Percentiles rank a stretch among this genome's conserved stretches.
Conservation (phyloP, 1,139 yeast species). For the Candida sanyaensis region DNA sequence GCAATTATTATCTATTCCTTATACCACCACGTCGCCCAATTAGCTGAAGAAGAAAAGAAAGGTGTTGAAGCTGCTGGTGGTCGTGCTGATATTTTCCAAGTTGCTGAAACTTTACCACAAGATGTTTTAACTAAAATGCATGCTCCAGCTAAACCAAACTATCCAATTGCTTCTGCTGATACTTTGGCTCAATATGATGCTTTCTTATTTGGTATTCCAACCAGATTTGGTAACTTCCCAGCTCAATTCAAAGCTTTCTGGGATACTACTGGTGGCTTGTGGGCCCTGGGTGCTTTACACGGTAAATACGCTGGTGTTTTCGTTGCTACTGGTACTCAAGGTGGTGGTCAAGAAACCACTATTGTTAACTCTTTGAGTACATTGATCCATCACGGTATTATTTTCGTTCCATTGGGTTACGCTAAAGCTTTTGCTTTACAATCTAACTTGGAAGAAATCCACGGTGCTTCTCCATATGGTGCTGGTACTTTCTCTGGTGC, state of each 20-base stretch:
- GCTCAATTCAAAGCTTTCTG: conserved; percentile 82
- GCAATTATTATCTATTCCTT: conserved; percentile 77
- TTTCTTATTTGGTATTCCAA: conserved; percentile 78
- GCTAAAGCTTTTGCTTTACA: conserved; percentile 59
- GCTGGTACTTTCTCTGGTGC: too few relatives aligned
- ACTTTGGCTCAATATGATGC: conserved; percentile 69
- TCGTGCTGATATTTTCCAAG: conserved; percentile 69
- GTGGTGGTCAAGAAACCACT: conserved; percentile 84
- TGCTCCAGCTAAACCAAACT: conserved; percentile 65
- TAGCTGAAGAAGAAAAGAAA: conserved; percentile 68
- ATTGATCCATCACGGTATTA: conserved; percentile 77
- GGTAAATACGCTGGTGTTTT: conserved; percentile 81
- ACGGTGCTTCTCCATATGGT: conserved; percentile 59
- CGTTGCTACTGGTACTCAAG: conserved; percentile 78
- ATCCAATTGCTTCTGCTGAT: conserved; percentile 68
- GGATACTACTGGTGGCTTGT: conserved; percentile 80
- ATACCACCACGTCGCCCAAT: conserved; percentile 73
- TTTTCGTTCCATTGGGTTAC: conserved; percentile 81
- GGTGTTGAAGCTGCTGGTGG: conserved; percentile 81
- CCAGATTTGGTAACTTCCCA: conserved; percentile 81
- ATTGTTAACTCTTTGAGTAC: conserved; percentile 64
- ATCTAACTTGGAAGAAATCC: conserved; percentile 65
- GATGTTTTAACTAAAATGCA: conserved; percentile 60
- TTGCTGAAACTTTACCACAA: conserved; percentile 73
- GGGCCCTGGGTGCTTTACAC: conserved; percentile 74